Percentiles rank a stretch among this genome's conserved stretches.
Conservation (phyloP, 176 grass and related monocot species). For the Carex pumila region DNA sequence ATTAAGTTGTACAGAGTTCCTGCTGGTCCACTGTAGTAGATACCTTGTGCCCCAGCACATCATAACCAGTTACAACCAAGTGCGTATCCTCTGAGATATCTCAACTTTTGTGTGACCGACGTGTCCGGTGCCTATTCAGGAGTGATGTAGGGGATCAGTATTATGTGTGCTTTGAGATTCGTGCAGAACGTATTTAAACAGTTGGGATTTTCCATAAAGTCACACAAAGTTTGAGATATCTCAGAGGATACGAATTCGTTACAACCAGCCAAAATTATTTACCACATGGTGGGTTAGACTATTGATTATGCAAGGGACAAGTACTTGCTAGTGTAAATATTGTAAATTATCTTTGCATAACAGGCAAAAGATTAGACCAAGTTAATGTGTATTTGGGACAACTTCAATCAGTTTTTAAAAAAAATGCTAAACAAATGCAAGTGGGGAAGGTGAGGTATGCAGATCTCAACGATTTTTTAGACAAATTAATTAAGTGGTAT, state of each 20-base stretch:
- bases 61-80: not conserved
- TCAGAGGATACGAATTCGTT: no score
- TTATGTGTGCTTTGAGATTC: no score
- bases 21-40: not conserved
- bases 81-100: no score
- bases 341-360: conserved; percentile 11
- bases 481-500: conserved; percentile 20
- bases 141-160: no score
- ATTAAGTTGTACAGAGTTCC: not conserved
- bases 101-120: no score
- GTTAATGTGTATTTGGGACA: conserved; percentile 23
- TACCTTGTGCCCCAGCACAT: not conserved
- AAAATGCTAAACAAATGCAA: conserved; percentile 11
- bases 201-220: no score
- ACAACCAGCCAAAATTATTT: conserved; percentile 2
- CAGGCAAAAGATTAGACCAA: conserved; percentile 22
- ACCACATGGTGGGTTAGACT: not conserved
- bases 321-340: not conserved
- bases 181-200: no score
- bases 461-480: conserved; percentile 32
- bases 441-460: conserved; percentile 7
- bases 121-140: no score
- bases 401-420: conserved; percentile 19
- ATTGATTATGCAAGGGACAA: not conserved
- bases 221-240: no score